Percentiles rank a stretch among this genome's conserved stretches.
Evolutionary conservation across 306 rosid species (phyloP).

Genomic region (Lagenaria siceraria): DNA sequence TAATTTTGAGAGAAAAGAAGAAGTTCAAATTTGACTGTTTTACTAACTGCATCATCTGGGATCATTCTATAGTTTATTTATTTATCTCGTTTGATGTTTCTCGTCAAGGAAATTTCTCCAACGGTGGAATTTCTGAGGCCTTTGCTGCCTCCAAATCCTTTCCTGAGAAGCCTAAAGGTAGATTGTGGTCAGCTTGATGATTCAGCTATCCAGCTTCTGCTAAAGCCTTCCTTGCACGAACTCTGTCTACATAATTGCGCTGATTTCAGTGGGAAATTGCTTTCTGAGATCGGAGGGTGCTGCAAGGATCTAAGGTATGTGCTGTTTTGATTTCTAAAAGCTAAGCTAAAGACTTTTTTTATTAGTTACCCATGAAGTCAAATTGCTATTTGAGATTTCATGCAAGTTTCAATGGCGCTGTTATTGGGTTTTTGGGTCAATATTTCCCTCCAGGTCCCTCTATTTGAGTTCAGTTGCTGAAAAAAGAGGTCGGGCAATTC

Average conservation of each 20-base stretch:
- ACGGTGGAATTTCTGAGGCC: conserved; percentile 47
- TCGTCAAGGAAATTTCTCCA: conserved; percentile 52
- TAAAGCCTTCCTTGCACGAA: conserved; percentile 56
- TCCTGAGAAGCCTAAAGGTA: conserved; percentile 43
- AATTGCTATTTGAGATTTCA: conserved; percentile 1
- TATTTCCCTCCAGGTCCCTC: conserved; percentile 52
- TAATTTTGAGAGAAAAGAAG: background rate
- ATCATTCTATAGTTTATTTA: background rate
- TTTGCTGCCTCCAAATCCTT: conserved; percentile 58
- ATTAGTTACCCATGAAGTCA: background rate
- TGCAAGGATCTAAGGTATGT: conserved; percentile 67
- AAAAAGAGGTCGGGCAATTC: conserved; percentile 66
- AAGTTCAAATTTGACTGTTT: background rate
- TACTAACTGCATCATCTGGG: too few species aligned
- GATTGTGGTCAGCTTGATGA: conserved; percentile 78
- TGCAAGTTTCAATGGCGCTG: conserved; percentile 5
- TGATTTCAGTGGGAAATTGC: conserved; percentile 75
- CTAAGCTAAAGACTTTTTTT: background rate
- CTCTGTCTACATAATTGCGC: conserved; percentile 67
- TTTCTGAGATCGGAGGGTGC: conserved; percentile 58
- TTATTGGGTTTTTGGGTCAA: conserved; percentile 25
- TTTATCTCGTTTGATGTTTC: background rate
- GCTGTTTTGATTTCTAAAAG: background rate
- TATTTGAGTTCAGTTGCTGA: conserved; percentile 84
- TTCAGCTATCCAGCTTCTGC: conserved; percentile 40